Conservation (phyloP, 208 protist species). For the Angomonas desouzai region DNA sequence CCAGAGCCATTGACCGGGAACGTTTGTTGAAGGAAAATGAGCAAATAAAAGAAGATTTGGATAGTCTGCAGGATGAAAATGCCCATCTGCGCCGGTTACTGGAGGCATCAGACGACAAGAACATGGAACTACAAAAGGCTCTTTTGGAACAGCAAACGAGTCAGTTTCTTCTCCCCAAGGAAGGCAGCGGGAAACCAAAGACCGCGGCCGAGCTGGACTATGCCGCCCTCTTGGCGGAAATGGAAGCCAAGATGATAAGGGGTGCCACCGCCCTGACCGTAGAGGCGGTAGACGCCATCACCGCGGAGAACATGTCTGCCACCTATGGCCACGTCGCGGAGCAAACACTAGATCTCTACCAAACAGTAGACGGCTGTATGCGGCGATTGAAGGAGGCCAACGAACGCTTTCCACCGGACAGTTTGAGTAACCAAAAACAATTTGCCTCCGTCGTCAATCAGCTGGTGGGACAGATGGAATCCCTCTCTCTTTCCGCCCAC, state of each 20-base stretch:
- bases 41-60: neutral
- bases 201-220: neutral
- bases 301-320: constrained; percentile 33
- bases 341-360: constrained; percentile 44
- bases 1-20: constrained; percentile 13
- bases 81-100: constrained; percentile 6
- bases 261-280: constrained; percentile 48
- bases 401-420: constrained; percentile 2
- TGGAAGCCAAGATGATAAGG: constrained; percentile 47
- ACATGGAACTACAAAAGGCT: constrained; percentile 25
- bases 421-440: neutral
- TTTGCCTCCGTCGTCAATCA: constrained; percentile 15
- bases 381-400: constrained; percentile 7
- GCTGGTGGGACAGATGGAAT: constrained; percentile 26
- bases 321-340: constrained; percentile 47
- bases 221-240: constrained; percentile 14
- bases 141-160: constrained; percentile 37
- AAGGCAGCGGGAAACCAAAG: constrained; percentile 6
- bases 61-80: constrained; percentile 9
- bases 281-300: constrained; percentile 61
- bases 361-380: constrained; percentile 19
- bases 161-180: constrained; percentile 9
- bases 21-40: constrained; percentile 20
- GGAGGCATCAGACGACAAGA: constrained; percentile 19
- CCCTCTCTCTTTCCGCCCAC: constrained; percentile 25